Conservation (phyloP, 73 alveolate genomes). For the Stentor roeselii region DNA sequence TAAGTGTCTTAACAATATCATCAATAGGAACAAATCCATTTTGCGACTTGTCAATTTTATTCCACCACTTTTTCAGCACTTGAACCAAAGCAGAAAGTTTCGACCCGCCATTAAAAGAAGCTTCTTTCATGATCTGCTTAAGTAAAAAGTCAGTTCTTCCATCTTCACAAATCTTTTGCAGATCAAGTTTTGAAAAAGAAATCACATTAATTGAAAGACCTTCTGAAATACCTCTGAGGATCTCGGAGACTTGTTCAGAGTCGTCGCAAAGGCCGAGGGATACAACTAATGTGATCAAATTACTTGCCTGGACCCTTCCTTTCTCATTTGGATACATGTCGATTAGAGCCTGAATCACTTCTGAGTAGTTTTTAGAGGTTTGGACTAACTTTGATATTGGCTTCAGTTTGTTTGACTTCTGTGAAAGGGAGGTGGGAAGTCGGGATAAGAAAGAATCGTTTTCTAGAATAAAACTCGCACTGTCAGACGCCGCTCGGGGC, state of each 20-base stretch:
- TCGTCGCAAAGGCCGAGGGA: neutral
- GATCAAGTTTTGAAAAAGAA: neutral
- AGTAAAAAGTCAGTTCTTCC: neutral
- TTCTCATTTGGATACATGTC: neutral
- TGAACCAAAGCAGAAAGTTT: neutral
- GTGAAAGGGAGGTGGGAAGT: no score
- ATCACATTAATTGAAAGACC: neutral
- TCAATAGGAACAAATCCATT: neutral
- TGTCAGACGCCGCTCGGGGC: no score
- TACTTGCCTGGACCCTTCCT: neutral
- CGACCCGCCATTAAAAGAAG: neutral
- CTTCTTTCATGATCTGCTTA: neutral
- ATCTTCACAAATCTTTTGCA: neutral
- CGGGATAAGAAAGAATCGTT: no score
- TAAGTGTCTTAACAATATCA: neutral
- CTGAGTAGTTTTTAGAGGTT: neutral
- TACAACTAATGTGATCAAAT: neutral
- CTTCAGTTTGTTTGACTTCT: no score
- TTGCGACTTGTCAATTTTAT: neutral
- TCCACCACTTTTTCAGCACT: neutral
- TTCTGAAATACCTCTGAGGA: neutral
- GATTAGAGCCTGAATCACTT: neutral
- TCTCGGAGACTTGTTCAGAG: neutral
- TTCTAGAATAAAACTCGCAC: no score
- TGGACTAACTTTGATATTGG: no score